Evolutionary conservation across 495 filamentous ascomycete genomes (phyloP), one percentile per base, ranked within the genome.

Genomic region (Rhypophila decipiens): DNA sequence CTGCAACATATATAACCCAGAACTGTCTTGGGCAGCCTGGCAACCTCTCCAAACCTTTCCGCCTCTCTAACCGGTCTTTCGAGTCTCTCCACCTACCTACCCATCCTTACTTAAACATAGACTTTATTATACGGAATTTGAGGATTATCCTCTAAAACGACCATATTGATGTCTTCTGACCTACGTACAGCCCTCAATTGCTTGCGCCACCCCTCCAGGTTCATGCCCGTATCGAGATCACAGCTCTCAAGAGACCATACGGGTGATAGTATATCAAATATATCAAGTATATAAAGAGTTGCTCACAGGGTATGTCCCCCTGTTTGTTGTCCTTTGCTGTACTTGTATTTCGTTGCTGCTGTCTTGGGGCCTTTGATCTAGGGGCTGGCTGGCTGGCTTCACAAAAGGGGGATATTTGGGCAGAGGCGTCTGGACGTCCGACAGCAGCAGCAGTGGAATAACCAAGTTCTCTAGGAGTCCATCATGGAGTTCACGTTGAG

Each of bases 161-260:
- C 65, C 43, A 68, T 43, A 77, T 87, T 83, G 81, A 87, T 87
- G 83, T 87, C 83, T 79, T 80, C 82, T 82, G 80, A 83, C 69
- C 69, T 80, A 61, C 81, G 83, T 60, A 73, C 80, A 68, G 77
- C 78, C 60, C 75, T 83, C 58, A 75, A 82, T 50, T 85, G 81
- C 59, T 70, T 86, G 61, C 77, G 81, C 54, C 80, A 82, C 65
- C 82, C 83, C 43, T 78, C 79, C 65, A 78, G 83, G 69, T 80
- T 84, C 69, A 77, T 80, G 76, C 72, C 79, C 65, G 74, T 85
- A 59, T 84, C 82, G 67, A 85, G 82, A 79, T 73, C 78, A 41
- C 82, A 85, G 61, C 71, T 87, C 46, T 86, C 82, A 37, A 79
- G 74, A 78, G 77, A 76, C 50, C 83, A 86, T 71, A 85, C 82